Base-by-base conservation (phyloP, 805 yeast species). In the Pichia cephalocereana region DNA sequence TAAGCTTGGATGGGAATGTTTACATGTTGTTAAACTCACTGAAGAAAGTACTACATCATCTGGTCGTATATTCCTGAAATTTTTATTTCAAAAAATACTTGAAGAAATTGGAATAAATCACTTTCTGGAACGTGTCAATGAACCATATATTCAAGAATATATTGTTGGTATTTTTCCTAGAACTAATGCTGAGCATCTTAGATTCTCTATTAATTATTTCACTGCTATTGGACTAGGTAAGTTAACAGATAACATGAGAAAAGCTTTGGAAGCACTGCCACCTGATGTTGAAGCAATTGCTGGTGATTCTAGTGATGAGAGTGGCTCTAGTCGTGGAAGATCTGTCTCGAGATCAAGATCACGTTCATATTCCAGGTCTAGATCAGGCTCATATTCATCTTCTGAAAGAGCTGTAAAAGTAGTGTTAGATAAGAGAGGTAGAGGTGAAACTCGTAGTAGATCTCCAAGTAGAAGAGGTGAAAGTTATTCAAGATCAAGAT, bases 181-280 rank as follows among this genome's bases (percentile, higher is more conserved):
- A 2, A 72, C 71, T 47, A 70, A 72, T 7, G 52, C 59, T 1
- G 82, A 79, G 10, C 68, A 76, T 54, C 67, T 83, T 14, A 70
- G 91, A 50, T 91, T 90, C 61, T 75, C 95, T 2, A 88, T 89
- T 60, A 91, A 91, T 60, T 91, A 75, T 62, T 91, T 91, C 64
- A 91, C 97, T 0, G 96, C 97, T 1, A 88, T 91, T 52, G 95
- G 95, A 0, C 63, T 91, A 44, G 97, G 97, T 41, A 73, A 75
- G 2, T 62, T 91, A 49, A 90, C 98, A 0, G 96, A 87, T 38
- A 76, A 69, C 1, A 84, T 90, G 95, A 76, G 98, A 66, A 74
- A 69, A 6, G 45, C 41, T 2, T 51, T 63, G 26, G 46, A 56
- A 40, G 48, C 50, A 15, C 39, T 63, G 27, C 63, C 65, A 26